A percentile compares a stretch with the other conserved stretches of the same genome.
Evolutionary conservation across 2,329 filamentous ascomycete species (phyloP).

Genomic region (Botrytis hyacinthi): DNA sequence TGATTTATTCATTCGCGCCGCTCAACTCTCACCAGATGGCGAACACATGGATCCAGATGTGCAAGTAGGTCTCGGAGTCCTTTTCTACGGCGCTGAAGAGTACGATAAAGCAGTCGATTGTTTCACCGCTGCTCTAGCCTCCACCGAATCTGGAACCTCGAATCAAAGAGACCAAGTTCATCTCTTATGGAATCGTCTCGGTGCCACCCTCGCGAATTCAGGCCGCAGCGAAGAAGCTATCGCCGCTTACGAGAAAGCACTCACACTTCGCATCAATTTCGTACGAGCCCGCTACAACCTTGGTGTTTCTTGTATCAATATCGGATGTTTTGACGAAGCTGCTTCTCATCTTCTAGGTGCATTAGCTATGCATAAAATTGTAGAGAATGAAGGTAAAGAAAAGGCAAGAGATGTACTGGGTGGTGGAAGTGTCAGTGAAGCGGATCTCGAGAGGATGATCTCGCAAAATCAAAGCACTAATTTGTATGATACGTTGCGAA

Average conservation of each 20-base stretch:
- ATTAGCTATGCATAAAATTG: conserved; percentile 91
- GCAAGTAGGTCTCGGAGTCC: conserved; percentile 91
- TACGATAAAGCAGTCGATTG: conserved; percentile 99
- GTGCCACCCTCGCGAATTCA: conserved; percentile 92
- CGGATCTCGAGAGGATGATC: conserved; percentile 80
- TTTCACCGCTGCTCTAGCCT: conserved; percentile 87
- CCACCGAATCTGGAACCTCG: conserved; percentile 75
- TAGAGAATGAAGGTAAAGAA: conserved; percentile 80
- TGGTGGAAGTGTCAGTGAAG: conserved; percentile 62
- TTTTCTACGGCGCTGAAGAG: conserved; percentile 97
- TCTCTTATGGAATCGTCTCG: conserved; percentile 94
- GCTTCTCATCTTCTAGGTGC: conserved; percentile 90
- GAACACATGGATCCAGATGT: conserved; percentile 98
- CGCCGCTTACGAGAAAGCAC: conserved; percentile 89
- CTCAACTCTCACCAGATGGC: conserved; percentile 85
- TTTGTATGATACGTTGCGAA: conserved; percentile 86
- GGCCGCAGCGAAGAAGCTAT: conserved; percentile 95
- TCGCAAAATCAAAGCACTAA: conserved; percentile 97
- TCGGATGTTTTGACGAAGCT: conserved; percentile 90
- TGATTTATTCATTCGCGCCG: conserved; percentile 84
- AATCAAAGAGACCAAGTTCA: conserved; percentile 87
- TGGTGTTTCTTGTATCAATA: conserved; percentile 95
- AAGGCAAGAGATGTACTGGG: conserved; percentile 78
- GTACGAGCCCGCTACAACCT: conserved; percentile 96
- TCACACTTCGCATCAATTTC: conserved; percentile 90